phyloP scores from a whole-genome alignment of 2,329 filamentous ascomycete species.

The Cercospora sesami region DNA sequence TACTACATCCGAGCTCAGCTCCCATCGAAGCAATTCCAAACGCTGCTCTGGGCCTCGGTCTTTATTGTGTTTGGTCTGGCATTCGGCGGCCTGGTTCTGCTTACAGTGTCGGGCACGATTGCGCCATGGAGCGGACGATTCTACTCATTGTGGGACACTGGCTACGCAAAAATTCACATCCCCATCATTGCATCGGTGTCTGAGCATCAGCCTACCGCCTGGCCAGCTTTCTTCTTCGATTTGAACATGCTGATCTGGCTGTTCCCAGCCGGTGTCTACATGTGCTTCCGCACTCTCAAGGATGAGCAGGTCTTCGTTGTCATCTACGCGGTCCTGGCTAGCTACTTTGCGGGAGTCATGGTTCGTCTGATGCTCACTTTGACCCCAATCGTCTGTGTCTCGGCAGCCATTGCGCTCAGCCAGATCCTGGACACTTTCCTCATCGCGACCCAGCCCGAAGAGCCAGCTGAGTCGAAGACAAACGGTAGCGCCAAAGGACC shows the following conservation, averaged over 20 bases:
- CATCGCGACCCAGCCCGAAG: slow-evolving; percentile 61
- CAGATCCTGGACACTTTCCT: slow-evolving; percentile 87
- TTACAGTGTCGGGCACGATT: slow-evolving; percentile 85
- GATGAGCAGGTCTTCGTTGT: slow-evolving; percentile 98
- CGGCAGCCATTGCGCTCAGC: slow-evolving; percentile 84
- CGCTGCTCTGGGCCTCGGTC: slow-evolving; percentile 75
- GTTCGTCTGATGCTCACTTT: slow-evolving; percentile 97
- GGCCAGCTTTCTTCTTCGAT: slow-evolving; percentile 99
- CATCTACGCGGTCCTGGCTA: slow-evolving; percentile 93
- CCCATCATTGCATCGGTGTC: slow-evolving; percentile 99
- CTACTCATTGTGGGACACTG: slow-evolving; percentile 98
- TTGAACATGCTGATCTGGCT: slow-evolving; percentile 98
- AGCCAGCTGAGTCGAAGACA: slow-evolving; percentile 41
- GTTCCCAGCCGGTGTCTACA: slow-evolving; percentile 96
- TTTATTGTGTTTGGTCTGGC: slow-evolving; percentile 72
- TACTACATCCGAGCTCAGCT: slow-evolving; percentile 88
- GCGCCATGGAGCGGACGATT: slow-evolving; percentile 98
- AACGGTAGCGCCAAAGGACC: slow-evolving; percentile 44
- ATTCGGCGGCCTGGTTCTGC: slow-evolving; percentile 72
- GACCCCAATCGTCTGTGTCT: slow-evolving; percentile 93
- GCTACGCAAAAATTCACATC: slow-evolving; percentile 98
- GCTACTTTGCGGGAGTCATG: slow-evolving; percentile 99
- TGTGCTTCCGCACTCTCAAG: slow-evolving; percentile 90
- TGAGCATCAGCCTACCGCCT: slow-evolving; percentile 97
- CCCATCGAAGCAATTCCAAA: slow-evolving; percentile 90